Percentiles rank a stretch among this genome's conserved stretches.
Conservation (phyloP, 1,284 basidiomycete species). For the Tilletia setariae region DNA sequence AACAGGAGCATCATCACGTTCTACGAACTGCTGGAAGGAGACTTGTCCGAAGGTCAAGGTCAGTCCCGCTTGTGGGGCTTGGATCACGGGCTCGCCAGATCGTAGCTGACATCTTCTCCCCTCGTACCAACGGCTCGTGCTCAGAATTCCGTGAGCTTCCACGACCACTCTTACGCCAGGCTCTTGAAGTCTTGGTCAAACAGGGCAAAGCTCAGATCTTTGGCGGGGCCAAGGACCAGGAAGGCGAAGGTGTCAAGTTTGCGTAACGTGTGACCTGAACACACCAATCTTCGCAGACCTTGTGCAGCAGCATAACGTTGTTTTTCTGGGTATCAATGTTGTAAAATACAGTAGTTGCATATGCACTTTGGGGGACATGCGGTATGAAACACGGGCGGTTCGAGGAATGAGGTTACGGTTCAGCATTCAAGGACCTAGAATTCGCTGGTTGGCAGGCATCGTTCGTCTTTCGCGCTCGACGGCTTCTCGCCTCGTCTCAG, state of each 20-base stretch:
- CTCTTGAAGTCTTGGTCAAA: conserved; percentile 58
- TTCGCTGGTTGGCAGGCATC: not conserved
- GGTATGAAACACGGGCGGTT: not conserved
- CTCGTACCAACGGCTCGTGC: not conserved
- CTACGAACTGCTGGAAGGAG: conserved; percentile 61
- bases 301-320: not conserved
- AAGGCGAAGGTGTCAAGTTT: conserved; percentile 59
- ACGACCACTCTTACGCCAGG: conserved; percentile 54
- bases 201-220: conserved; percentile 60
- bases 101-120: not conserved
- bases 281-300: not conserved
- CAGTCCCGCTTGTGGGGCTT: not conserved
- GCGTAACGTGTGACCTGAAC: conserved; percentile 10
- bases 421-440: not conserved
- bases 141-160: conserved; percentile 59
- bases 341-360: conserved; percentile 3
- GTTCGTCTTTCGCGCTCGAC: not conserved
- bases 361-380: too few species aligned
- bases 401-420: too few species aligned
- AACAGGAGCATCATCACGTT: conserved; percentile 61
- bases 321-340: not conserved
- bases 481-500: not conserved
- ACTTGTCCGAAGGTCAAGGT: conserved; percentile 43
- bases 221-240: conserved; percentile 55
- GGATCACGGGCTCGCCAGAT: too few species aligned